Evolutionary conservation across 176 grass and related monocot species (phyloP), one percentile per base, ranked within the genome.

Genomic region (Musa acuminata): DNA sequence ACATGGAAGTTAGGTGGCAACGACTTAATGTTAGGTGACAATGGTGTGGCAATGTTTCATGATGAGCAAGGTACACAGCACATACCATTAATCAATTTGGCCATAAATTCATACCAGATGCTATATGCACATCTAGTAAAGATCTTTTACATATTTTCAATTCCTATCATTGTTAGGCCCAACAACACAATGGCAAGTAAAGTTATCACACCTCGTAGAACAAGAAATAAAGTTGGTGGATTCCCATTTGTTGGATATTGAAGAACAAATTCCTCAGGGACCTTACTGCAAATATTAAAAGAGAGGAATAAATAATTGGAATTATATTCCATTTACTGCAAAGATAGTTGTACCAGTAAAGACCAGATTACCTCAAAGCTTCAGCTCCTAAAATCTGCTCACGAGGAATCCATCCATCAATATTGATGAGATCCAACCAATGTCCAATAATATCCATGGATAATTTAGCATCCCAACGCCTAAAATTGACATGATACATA

Each of bases 381-480:
- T 98, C 95, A 80, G 84, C 86, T 79, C 95, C 95, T 77, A 98
- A 82, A 24, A 98, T 98, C 83, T 93, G 87, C 80, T 98, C 95
- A 69, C 95, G 84, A 84, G 95, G 95, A 90, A 98, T 98, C 95
- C 90, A 94, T 80, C 95, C 95, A 89, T 98, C 95, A 67, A 80
- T 64, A 85, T 98, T 98, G 76, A 98, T 82, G 26, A 98, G 82
- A 85, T 94, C 95, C 78, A 98, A 86, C 90, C 95, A 98, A 79
- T 98, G 95, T 22, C 90, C 95, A 83, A 98, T 87, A 55, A 98
- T 94, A 70, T 91, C 95, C 95, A 93, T 89, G 52, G 83, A 93
- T 75, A 98, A 93, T 85, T 98, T 72, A n/a, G 88, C 82, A 85
- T 98, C 95, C 95, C 90, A 91, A 11, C 86, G 88, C 82, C 93